Conservation (phyloP, 108 stramenopile genomes). For the Skeletonema menzelii region DNA sequence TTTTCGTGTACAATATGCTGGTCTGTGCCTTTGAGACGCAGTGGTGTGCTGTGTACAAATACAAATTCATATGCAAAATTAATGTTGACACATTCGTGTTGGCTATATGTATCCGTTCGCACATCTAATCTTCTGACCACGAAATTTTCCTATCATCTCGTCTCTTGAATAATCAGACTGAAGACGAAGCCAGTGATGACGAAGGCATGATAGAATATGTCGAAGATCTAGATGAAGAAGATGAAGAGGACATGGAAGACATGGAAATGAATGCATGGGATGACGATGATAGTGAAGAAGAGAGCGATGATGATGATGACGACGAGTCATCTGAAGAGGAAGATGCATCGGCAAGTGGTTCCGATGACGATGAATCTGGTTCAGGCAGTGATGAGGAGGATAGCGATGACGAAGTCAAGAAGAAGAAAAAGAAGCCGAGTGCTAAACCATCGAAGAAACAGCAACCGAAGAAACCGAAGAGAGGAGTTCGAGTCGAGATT, state of each 20-base stretch:
- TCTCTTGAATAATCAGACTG: not conserved
- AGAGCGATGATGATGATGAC: not conserved
- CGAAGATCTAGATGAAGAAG: not conserved
- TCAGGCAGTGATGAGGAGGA: not conserved
- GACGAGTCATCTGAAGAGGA: constrained; percentile 10
- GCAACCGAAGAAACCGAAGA: not conserved
- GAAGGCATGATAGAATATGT: constrained; percentile 1
- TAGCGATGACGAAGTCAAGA: not conserved
- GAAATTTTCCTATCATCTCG: not conserved
- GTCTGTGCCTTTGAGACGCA: not conserved
- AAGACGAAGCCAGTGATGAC: not conserved
- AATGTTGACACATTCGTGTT: too few relatives aligned
- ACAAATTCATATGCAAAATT: too few relatives aligned
- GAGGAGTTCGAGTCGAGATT: constrained; percentile 20
- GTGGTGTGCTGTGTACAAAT: too few relatives aligned
- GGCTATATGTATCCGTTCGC: too few relatives aligned
- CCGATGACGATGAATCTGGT: not conserved
- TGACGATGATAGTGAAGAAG: not conserved
- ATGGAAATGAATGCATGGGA: constrained; percentile 3
- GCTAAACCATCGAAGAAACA: constrained; percentile 7
- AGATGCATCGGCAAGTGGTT: not conserved
- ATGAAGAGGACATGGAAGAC: not conserved
- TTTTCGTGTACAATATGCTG: not conserved
- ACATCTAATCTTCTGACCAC: not conserved
- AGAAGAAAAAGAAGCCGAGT: not conserved